Evolutionary conservation across 768 basidiomycete genomes (phyloP).

Genomic region (Mycena vulgaris): DNA sequence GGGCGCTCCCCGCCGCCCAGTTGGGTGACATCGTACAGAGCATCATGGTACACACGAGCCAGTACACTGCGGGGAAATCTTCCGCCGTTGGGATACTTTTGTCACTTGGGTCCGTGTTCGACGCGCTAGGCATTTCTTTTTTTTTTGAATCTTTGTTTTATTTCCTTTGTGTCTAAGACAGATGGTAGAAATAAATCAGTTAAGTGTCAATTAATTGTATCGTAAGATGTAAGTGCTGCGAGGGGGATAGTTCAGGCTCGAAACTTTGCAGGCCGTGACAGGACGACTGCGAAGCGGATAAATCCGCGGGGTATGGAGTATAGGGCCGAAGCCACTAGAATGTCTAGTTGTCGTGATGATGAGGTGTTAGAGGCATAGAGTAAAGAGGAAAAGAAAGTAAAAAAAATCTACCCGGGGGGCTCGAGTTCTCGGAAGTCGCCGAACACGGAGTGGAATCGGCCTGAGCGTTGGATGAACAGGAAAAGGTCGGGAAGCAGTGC

Average conservation of each 20-base stretch:
- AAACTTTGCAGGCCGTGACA: background rate
- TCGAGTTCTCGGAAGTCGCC: background rate
- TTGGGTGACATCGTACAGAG: too few relatives aligned
- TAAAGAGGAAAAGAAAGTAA: background rate
- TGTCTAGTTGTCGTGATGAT: too few relatives aligned
- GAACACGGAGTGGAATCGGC: conserved; percentile 1
- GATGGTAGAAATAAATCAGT: background rate
- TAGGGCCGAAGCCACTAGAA: background rate
- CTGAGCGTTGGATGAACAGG: background rate
- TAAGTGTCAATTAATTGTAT: background rate
- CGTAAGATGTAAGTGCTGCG: background rate
- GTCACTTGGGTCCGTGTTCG: too few relatives aligned
- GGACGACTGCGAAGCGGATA: background rate
- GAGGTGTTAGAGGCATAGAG: background rate
- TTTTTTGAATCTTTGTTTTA: background rate
- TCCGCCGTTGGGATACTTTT: too few relatives aligned
- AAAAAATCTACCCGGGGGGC: background rate
- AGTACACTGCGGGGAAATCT: too few relatives aligned
- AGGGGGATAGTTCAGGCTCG: too few relatives aligned
- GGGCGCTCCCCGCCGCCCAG: too few relatives aligned
- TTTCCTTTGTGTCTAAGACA: background rate
- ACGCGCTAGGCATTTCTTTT: too few relatives aligned
- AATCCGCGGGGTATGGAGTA: background rate
- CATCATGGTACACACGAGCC: too few relatives aligned
- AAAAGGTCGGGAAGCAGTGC: background rate